A percentile compares a stretch with the other conserved stretches of the same genome.
Conservation (phyloP, 2,329 filamentous ascomycete species). For the Cytospora leucostoma region DNA sequence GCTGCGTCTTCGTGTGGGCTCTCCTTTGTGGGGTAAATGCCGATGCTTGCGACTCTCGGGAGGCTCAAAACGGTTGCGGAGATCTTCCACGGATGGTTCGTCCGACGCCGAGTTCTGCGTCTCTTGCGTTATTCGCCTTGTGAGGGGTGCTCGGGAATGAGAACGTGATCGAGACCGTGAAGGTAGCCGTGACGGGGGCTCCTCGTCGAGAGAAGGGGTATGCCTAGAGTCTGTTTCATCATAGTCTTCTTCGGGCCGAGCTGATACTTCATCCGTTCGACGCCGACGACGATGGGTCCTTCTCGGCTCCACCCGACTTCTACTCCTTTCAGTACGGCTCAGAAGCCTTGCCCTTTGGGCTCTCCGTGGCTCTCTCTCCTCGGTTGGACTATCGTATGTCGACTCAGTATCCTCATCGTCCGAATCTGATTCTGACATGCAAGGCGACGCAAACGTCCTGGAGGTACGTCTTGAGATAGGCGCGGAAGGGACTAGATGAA, state of each 20-base stretch:
- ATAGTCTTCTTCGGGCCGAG: slow-evolving; percentile 25
- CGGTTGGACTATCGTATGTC: slow-evolving; percentile 39
- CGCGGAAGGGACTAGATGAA: slow-evolving; percentile 38
- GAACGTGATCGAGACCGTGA: slow-evolving; percentile 34
- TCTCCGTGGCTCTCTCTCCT: slow-evolving; percentile 32
- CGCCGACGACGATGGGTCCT: slow-evolving; percentile 17
- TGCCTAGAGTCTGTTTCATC: slow-evolving; percentile 30
- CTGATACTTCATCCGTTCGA: slow-evolving; percentile 5
- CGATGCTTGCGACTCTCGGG: slow-evolving; percentile 30
- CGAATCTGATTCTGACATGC: slow-evolving; percentile 39
- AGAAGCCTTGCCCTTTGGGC: slow-evolving; percentile 25
- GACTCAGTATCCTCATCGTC: slow-evolving; percentile 42
- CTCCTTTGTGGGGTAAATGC: slow-evolving; percentile 33
- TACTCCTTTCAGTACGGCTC: slow-evolving; percentile 19
- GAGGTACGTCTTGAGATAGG: slow-evolving; percentile 40
- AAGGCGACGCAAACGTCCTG: slow-evolving; percentile 32
- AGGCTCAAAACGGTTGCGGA: slow-evolving; percentile 24
- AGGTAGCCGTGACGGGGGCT: slow-evolving; percentile 12
- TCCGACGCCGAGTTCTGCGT: slow-evolving; percentile 20
- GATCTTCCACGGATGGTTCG: slow-evolving; percentile 29
- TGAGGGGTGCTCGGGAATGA: slow-evolving; percentile 29
- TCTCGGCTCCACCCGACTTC: slow-evolving; percentile 18
- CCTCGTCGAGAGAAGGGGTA: slow-evolving; percentile 24
- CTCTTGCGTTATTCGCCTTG: slow-evolving; percentile 24
- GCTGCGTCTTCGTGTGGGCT: slow-evolving; percentile 30